phyloP scores from a whole-genome alignment of 352 stramenopile genomes.

The Pythium aristosporum region DNA sequence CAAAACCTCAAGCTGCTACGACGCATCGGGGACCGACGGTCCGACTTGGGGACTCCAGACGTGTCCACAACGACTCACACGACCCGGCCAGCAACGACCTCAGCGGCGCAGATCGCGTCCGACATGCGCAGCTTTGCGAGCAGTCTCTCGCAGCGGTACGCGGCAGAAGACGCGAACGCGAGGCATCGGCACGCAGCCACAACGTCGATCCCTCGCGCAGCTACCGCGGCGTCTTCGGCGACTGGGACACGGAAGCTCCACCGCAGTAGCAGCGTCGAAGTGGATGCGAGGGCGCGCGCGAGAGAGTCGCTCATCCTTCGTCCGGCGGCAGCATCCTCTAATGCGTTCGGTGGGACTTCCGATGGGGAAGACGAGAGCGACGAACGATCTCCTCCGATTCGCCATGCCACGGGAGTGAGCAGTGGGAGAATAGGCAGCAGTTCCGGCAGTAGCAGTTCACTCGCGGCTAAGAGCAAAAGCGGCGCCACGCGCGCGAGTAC shows the following conservation, averaged over 20 bases:
- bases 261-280: slow-evolving; percentile 26
- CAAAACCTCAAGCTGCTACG: slow-evolving; percentile 84
- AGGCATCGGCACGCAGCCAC: slow-evolving; percentile 9
- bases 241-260: slow-evolving; percentile 13
- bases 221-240: not conserved
- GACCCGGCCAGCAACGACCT: slow-evolving; percentile 17
- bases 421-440: slow-evolving; percentile 6
- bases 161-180: slow-evolving; percentile 14
- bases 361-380: slow-evolving; percentile 19
- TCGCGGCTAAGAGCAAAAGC: slow-evolving; percentile 10
- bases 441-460: slow-evolving; percentile 3
- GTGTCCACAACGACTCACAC: not conserved
- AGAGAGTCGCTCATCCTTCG: slow-evolving; percentile 29
- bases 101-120: slow-evolving; percentile 25
- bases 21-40: slow-evolving; percentile 73
- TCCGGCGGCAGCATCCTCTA: slow-evolving; percentile 1
- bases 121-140: slow-evolving; percentile 29
- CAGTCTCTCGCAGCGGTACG: slow-evolving; percentile 29
- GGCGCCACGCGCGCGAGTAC: slow-evolving; percentile 7
- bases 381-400: slow-evolving; percentile 11
- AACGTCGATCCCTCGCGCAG: slow-evolving; percentile 20
- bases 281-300: slow-evolving; percentile 17
- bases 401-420: not conserved
- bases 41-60: slow-evolving; percentile 26
- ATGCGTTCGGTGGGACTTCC: slow-evolving; percentile 13